Conservation (phyloP, 1,139 yeast genomes). For the Suhomyces bolitotheri region DNA sequence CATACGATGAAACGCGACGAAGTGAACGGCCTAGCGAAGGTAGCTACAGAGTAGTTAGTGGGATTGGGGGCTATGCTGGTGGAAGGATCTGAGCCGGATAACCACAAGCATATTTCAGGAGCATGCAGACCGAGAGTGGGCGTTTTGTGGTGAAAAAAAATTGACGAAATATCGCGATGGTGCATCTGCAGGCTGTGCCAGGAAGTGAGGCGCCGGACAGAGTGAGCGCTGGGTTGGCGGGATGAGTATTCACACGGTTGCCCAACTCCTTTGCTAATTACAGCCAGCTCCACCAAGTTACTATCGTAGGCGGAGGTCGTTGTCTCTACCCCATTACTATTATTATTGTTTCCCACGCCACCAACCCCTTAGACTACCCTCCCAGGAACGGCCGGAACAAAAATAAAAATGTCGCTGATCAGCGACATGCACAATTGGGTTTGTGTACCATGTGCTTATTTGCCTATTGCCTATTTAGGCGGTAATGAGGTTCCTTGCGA, state of each 20-base stretch:
- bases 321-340: too few species aligned
- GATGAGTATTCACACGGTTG: too few species aligned
- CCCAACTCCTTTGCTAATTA: too few species aligned
- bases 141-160: neutral
- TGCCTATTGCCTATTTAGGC: constrained; percentile 2
- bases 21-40: too few species aligned
- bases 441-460: constrained; percentile 1
- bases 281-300: too few species aligned
- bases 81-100: neutral
- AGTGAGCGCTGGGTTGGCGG: too few species aligned
- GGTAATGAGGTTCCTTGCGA: neutral
- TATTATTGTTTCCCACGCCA: too few species aligned
- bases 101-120: neutral
- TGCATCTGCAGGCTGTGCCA: neutral
- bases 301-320: too few species aligned
- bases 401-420: constrained; percentile 5
- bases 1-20: neutral
- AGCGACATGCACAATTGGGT: constrained; percentile 1
- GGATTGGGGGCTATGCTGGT: neutral
- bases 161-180: neutral
- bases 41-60: too few species aligned
- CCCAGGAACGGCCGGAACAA: neutral
- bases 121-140: too few species aligned
- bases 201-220: too few species aligned
- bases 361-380: too few species aligned